Base-by-base conservation (phyloP, 2,329 filamentous ascomycete genomes). In the Aspergillus pseudoterreus region DNA sequence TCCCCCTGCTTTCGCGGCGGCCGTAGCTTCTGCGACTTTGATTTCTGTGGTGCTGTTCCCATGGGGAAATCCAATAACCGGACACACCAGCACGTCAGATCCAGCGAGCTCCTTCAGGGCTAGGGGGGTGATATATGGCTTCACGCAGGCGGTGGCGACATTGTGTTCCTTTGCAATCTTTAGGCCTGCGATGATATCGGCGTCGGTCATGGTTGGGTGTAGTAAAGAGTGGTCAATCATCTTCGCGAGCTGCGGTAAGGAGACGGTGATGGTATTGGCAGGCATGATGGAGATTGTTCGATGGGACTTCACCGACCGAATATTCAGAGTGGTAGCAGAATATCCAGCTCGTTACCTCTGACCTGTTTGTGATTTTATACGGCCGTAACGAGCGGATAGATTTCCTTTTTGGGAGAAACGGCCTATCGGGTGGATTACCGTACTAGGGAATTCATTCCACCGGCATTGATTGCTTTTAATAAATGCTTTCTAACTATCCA, bases 51-150 rank as follows among this genome's bases (percentile, higher is more conserved):
- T 82, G 57, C 74, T 78, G 63, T 78, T 83, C 2, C 82, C 82
- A 58, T 83, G 78, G 0, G 83, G 82, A 57, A 85, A 85, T 22
- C 81, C 81, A 54, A 85, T 76, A 32, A 84, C 82, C 1, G 81
- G 72, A 57, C 81, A 85, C 27, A 84, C 63, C 2, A 70, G 58
- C 4, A 84, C 82, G 42, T 67, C 68, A 2, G 71, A 72, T 6
- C 74, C 79, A 15, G 71, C 69, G 0, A 85, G 78, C 1, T 73
- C 66, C 30, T 73, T 55, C 19, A 68, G 71, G 4, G 80, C 81
- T 5, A 77, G 63, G 0, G 78, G 71, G 3, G 84, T 76, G 9
- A 66, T 61, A 64, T 83, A 84, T 0, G 82, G 80, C 56, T 84
- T 84, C 21, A 84, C 63, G 62, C 82, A 84, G 19, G 79, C 82